Evolutionary conservation across 2,329 filamentous ascomycete genomes (phyloP).

Genomic region (Diplodia mutila): DNA sequence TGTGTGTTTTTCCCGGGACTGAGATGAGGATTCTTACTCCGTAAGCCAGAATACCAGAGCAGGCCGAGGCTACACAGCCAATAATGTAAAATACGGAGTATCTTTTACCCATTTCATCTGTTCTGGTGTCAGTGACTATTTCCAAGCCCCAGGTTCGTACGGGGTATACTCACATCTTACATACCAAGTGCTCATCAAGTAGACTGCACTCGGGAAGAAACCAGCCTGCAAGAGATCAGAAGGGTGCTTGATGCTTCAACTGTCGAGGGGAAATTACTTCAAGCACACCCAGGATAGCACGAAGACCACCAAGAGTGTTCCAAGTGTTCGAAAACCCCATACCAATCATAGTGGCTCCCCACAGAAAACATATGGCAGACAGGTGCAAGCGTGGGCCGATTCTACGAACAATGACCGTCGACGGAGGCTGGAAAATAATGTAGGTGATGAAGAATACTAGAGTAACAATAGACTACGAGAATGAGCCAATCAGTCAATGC

Average conservation of each 20-base stretch:
- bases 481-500: background rate
- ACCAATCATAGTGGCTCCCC: slow-evolving; percentile 51
- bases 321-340: slow-evolving; percentile 47
- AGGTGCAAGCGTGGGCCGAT: slow-evolving; percentile 46
- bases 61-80: slow-evolving; percentile 67
- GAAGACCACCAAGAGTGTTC: slow-evolving; percentile 41
- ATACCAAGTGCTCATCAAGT: slow-evolving; percentile 51
- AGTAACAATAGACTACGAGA: slow-evolving; percentile 62
- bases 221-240: slow-evolving; percentile 33
- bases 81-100: slow-evolving; percentile 72
- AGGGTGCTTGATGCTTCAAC: background rate
- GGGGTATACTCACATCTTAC: slow-evolving; percentile 44
- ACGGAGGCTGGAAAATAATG: slow-evolving; percentile 47
- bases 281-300: slow-evolving; percentile 44
- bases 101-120: slow-evolving; percentile 67
- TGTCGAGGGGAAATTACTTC: background rate
- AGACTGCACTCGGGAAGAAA: slow-evolving; percentile 49
- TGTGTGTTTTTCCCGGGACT: background rate
- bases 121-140: background rate
- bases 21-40: slow-evolving; percentile 50
- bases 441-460: slow-evolving; percentile 52
- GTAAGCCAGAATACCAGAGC: slow-evolving; percentile 70
- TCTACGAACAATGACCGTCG: slow-evolving; percentile 46
- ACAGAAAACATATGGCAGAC: slow-evolving; percentile 40
- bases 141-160: background rate